A percentile compares a stretch with the other conserved stretches of the same genome.
Conservation (phyloP, 495 filamentous ascomycete species). For the Aspergillus incahuasiensis region DNA sequence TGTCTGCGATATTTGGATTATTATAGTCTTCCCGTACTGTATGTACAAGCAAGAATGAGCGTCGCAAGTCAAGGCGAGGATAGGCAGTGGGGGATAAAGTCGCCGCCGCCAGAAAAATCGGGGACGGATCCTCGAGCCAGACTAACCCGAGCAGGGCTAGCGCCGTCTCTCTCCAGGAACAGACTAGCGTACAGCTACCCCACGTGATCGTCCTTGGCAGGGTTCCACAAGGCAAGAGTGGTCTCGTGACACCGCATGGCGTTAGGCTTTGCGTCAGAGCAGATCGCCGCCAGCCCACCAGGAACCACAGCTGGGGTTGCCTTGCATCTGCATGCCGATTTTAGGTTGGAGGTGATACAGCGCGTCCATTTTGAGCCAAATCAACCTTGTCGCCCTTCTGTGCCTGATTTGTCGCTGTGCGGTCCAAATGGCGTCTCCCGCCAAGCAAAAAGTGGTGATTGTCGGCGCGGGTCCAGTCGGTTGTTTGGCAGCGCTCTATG, state of each 20-base stretch:
- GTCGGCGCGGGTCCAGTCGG: constrained; percentile 93
- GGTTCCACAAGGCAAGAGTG: neutral
- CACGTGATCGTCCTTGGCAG: constrained; percentile 4
- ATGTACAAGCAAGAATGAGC: neutral
- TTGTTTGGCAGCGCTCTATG: constrained; percentile 86
- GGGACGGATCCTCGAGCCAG: neutral
- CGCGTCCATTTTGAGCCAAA: neutral
- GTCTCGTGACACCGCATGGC: constrained; percentile 5
- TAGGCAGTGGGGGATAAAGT: neutral
- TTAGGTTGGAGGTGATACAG: neutral
- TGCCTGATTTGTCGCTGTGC: neutral
- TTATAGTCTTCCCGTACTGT: neutral
- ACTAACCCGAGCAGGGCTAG: neutral
- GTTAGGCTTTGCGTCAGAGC: neutral
- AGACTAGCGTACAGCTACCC: constrained; percentile 4
- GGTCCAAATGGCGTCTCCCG: constrained; percentile 11
- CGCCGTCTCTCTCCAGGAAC: neutral
- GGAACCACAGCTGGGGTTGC: neutral
- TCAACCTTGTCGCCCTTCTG: neutral
- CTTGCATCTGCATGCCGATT: neutral
- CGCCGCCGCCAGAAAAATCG: constrained; percentile 4
- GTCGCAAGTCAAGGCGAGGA: neutral
- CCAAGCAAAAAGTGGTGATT: constrained; percentile 68
- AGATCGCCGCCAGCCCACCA: neutral
- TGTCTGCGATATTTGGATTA: constrained; percentile 1